Conservation (phyloP, 2,329 filamentous ascomycete genomes). For the Xylaria sp. region DNA sequence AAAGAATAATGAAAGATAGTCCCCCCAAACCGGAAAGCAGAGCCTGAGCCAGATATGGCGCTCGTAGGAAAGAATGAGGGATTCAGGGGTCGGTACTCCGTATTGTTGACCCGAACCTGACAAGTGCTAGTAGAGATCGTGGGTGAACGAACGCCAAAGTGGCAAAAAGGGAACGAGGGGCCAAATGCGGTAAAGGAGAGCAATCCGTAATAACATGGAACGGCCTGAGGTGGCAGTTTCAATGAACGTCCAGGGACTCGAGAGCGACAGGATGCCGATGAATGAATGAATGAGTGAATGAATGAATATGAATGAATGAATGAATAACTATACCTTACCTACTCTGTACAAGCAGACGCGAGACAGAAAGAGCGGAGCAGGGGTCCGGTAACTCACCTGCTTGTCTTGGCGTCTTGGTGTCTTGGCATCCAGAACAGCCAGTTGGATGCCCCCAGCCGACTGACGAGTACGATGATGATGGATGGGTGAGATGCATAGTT, state of each 20-base stretch:
- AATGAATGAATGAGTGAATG: too few relatives aligned
- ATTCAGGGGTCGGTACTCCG: conserved; percentile 21
- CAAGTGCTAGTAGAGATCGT: conserved; percentile 13
- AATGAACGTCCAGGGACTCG: conserved; percentile 16
- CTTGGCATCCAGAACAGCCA: conserved; percentile 14
- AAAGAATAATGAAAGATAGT: conserved; percentile 30
- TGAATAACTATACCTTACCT: too few relatives aligned
- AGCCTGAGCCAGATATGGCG: neutral
- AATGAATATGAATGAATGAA: too few relatives aligned
- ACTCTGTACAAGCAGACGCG: too few relatives aligned
- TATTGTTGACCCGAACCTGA: conserved; percentile 16
- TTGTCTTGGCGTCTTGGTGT: conserved; percentile 18
- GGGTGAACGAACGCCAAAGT: conserved; percentile 6
- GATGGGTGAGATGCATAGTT: conserved; percentile 5
- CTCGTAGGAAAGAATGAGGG: conserved; percentile 7
- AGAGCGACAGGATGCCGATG: conserved; percentile 24
- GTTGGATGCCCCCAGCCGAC: neutral
- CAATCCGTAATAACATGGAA: conserved; percentile 10
- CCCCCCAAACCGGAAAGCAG: conserved; percentile 8
- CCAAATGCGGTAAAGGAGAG: conserved; percentile 22
- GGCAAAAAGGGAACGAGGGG: conserved; percentile 16
- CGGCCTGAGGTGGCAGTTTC: conserved; percentile 23
- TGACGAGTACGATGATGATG: too few relatives aligned
- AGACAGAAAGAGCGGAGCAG: conserved; percentile 25
- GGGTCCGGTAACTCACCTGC: conserved; percentile 13